Conservation (phyloP, 495 filamentous ascomycete species). For the Penicillium subrubescens region DNA sequence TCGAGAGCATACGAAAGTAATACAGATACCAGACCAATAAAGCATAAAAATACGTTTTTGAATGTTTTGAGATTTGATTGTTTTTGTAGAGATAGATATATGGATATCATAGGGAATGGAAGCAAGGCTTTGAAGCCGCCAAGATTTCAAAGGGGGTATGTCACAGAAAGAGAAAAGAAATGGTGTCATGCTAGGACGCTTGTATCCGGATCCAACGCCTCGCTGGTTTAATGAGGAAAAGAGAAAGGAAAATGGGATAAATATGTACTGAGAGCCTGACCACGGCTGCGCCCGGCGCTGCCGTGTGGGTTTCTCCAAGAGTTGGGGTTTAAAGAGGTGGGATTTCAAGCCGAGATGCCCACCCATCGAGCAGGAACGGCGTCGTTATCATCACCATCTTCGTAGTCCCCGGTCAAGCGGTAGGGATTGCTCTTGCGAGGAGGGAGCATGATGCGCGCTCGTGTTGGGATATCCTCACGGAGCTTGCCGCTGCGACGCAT, state of each 20-base stretch:
- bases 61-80: neutral
- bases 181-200: slow-evolving; percentile 24
- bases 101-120: neutral
- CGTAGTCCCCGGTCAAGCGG: slow-evolving; percentile 33
- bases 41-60: neutral
- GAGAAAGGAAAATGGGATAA: slow-evolving; percentile 11
- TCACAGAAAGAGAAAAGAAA: slow-evolving; percentile 16
- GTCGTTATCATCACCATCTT: slow-evolving; percentile 38
- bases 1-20: slow-evolving; percentile 1
- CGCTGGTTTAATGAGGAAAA: slow-evolving; percentile 22
- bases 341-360: slow-evolving; percentile 37
- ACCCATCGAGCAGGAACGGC: slow-evolving; percentile 46
- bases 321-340: neutral
- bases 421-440: slow-evolving; percentile 61
- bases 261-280: slow-evolving; percentile 20
- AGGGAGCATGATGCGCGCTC: slow-evolving; percentile 84
- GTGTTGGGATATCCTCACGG: slow-evolving; percentile 77
- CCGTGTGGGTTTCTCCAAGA: slow-evolving; percentile 4
- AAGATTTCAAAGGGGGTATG: slow-evolving; percentile 18
- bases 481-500: slow-evolving; percentile 93
- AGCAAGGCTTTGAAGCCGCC: neutral
- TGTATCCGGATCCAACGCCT: slow-evolving; percentile 27
- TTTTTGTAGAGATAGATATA: neutral
- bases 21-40: slow-evolving; percentile 6
- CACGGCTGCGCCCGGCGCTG: slow-evolving; percentile 21